Percentiles rank a stretch among this genome's conserved stretches.
These are phyloP conservation scores for Plasmodium knowlesi DNA, from an alignment of 169 alveolate genomes.

Conservation along the genomic window DNA sequence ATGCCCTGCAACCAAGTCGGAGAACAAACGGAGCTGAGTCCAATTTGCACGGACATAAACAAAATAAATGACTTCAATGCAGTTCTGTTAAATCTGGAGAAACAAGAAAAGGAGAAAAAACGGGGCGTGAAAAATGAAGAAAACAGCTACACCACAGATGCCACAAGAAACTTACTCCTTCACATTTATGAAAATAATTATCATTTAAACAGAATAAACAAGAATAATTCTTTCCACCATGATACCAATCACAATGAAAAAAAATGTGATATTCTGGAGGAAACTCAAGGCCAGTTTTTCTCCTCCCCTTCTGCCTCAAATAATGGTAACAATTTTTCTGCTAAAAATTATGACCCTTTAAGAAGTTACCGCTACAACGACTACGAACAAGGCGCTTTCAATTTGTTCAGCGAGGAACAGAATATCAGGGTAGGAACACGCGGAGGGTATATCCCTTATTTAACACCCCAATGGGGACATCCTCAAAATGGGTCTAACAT, in stretches of 20 bases:
- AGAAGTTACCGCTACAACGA: not conserved
- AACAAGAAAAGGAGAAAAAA: not conserved
- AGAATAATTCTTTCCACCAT: not conserved
- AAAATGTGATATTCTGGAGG: not conserved
- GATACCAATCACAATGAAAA: slow-evolving; percentile 1
- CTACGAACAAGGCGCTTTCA: not conserved
- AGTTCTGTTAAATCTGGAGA: slow-evolving; percentile 1
- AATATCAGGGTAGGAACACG: not conserved
- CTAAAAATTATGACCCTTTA: not conserved
- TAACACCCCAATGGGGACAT: too few species aligned
- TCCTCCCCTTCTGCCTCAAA: not conserved
- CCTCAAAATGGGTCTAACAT: not conserved
- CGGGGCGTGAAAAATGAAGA: not conserved
- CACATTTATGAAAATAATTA: slow-evolving; percentile 30
- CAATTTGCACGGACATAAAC: slow-evolving; percentile 10
- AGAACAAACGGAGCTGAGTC: not conserved
- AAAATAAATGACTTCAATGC: slow-evolving; percentile 35
- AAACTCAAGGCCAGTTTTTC: not conserved
- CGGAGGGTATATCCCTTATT: too few species aligned
- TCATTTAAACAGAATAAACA: not conserved
- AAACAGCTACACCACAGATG: not conserved
- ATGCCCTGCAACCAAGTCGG: slow-evolving; percentile 13
- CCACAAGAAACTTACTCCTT: slow-evolving; percentile 15
- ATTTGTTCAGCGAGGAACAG: not conserved
- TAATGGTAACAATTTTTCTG: not conserved